Percentiles rank a stretch among this genome's conserved stretches.
Conservation (phyloP, 371 early-diverging fungal species). For the Mortierella sp. region DNA sequence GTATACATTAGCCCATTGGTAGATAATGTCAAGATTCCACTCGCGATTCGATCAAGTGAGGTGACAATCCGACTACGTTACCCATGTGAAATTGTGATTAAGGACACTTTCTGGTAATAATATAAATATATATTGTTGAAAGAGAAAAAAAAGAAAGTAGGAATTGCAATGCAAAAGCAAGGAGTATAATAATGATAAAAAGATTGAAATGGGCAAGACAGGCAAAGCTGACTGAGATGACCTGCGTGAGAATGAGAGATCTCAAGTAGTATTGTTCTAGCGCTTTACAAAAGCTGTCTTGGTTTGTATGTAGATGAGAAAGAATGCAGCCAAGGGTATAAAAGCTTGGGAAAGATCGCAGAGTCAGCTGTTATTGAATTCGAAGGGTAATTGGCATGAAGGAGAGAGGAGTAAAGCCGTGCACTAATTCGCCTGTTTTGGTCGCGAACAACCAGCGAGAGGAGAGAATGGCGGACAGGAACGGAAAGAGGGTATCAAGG, state of each 20-base stretch:
- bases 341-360: not conserved
- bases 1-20: conserved; percentile 2
- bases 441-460: not conserved
- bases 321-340: not conserved
- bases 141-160: not conserved
- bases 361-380: not conserved
- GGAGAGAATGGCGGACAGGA: not conserved
- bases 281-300: not conserved
- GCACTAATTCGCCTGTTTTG: not conserved
- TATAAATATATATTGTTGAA: not conserved
- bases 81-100: not conserved
- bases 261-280: not conserved
- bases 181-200: not conserved
- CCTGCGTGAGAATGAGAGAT: not conserved
- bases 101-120: not conserved
- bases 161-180: not conserved
- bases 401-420: not conserved
- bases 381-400: not conserved
- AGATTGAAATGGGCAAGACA: not conserved
- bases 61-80: not conserved
- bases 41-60: not conserved
- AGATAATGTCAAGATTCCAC: not conserved
- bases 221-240: not conserved
- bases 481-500: conserved; percentile 4
- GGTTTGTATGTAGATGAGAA: not conserved